Percentiles rank a stretch among this genome's conserved stretches.
Evolutionary conservation across 768 basidiomycete species (phyloP).

Genomic region (Serendipita sp.): DNA sequence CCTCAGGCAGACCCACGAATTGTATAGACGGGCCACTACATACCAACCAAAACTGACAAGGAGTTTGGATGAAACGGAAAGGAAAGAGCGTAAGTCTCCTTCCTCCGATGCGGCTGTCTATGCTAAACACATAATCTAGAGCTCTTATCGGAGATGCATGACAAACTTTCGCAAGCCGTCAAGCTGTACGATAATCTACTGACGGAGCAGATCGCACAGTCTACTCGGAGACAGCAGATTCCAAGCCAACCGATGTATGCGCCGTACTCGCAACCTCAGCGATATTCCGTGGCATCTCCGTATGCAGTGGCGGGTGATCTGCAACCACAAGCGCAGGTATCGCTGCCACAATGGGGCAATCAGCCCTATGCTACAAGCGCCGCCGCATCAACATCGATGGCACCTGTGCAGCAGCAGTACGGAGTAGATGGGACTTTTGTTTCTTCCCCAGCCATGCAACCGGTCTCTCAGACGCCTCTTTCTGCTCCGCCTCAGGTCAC

Average conservation of each 20-base stretch:
- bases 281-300: conserved; percentile 8
- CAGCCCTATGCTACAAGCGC: background rate
- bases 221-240: conserved; percentile 36
- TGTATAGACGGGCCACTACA: conserved; percentile 69
- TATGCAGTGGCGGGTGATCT: conserved; percentile 11
- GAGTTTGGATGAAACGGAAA: conserved; percentile 67
- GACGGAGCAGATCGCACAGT: conserved; percentile 65
- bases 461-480: conserved; percentile 8
- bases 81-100: conserved; percentile 60
- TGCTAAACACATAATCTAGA: conserved; percentile 29
- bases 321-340: conserved; percentile 25
- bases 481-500: conserved; percentile 10
- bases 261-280: background rate
- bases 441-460: conserved; percentile 14
- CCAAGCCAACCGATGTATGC: background rate
- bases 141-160: conserved; percentile 84
- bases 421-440: conserved; percentile 14
- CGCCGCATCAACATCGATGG: background rate
- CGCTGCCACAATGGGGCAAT: conserved; percentile 16
- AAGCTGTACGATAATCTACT: conserved; percentile 80
- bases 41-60: conserved; percentile 69
- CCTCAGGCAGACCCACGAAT: conserved; percentile 59
- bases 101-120: background rate
- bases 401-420: conserved; percentile 12
- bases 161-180: conserved; percentile 82